Base-by-base conservation (phyloP, 768 basidiomycete species). In the Boletus insuetus region DNA sequence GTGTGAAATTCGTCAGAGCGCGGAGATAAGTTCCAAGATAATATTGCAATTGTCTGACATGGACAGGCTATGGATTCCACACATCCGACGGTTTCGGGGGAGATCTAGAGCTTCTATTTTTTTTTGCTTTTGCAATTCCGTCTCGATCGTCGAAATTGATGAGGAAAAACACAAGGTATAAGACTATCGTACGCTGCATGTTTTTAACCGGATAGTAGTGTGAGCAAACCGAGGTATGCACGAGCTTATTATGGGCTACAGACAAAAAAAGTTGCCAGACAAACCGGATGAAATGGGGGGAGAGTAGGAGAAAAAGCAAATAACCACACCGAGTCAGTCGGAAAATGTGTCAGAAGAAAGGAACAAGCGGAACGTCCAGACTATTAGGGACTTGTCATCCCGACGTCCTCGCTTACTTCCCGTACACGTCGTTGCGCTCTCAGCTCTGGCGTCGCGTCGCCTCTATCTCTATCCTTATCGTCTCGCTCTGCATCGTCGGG, bases 361-460 rank as follows among this genome's bases (percentile, higher is more conserved):
- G 29, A 31, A 34, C 38, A 14, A 4, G 37, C 38, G 26, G 8
- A 31, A 34, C 17, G n/a, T 53, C 45, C 32, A n/a, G 39, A 19
- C 53, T 65, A n/a, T n/a, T n/a, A 70, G 42, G 69, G 70, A 56
- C 64, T 69, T 26, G 65, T 48, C 69, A 70, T 70, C 19, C 66
- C 65, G 32, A 69, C 59, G 6, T 72, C 69, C 39, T 72, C 66
- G 38, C 69, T 72, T 3, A 72, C 41, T 54, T 70, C 58, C 40
- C 60, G 65, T 31, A 68, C 57, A n/a, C 51, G 57, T 14, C 67
- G 63, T 48, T 64, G 69, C 40, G 69, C 70, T 51, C 62, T 65
- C 44, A 71, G 38, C 56, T 70, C 69, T n/a, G 69, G 69, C 24
- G 69, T 70, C 5, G 62, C 69, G 3, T 72, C 69, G 0, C 69